Conservation (phyloP, 2,329 filamentous ascomycete species). For the Diplodia mutila region DNA sequence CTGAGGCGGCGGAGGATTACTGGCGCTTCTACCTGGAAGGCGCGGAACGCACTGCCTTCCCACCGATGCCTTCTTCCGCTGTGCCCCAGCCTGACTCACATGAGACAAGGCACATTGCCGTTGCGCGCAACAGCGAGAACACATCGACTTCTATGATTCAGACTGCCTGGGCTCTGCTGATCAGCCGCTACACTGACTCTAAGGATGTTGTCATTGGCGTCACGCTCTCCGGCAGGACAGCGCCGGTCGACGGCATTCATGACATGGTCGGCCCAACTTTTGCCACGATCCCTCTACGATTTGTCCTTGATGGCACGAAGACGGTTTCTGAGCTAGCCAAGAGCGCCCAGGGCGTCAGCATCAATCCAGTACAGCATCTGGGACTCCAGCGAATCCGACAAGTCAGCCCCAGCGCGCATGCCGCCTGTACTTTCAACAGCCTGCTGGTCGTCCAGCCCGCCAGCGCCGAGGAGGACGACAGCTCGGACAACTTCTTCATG, state of each 20-base stretch:
- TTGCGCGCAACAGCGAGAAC: conserved; percentile 31
- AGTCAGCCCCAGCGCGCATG: conserved; percentile 47
- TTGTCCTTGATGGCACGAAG: conserved; percentile 34
- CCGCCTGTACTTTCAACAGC: background rate
- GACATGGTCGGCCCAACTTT: conserved; percentile 44
- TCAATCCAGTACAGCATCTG: conserved; percentile 30
- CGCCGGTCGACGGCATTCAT: conserved; percentile 38
- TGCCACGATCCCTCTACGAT: conserved; percentile 45
- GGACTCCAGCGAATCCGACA: conserved; percentile 37
- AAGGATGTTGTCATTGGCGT: conserved; percentile 41
- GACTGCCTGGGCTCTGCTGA: conserved; percentile 39
- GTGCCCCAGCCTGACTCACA: conserved; percentile 33
- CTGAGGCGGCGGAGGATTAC: conserved; percentile 34
- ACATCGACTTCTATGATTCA: conserved; percentile 36
- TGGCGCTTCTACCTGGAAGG: conserved; percentile 40
- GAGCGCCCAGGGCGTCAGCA: background rate
- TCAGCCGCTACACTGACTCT: conserved; percentile 34
- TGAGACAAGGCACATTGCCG: conserved; percentile 32
- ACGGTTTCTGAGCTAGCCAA: conserved; percentile 35
- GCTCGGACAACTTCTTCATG: conserved; percentile 23
- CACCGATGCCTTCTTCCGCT: conserved; percentile 33
- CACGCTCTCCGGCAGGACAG: conserved; percentile 42
- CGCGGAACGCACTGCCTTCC: conserved; percentile 41
- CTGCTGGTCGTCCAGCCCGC: conserved; percentile 17
- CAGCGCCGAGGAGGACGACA: background rate